These are phyloP conservation scores for Spirogloea muscicola DNA, from an alignment of 139 green algal genomes.

Conservation along the genomic window DNA sequence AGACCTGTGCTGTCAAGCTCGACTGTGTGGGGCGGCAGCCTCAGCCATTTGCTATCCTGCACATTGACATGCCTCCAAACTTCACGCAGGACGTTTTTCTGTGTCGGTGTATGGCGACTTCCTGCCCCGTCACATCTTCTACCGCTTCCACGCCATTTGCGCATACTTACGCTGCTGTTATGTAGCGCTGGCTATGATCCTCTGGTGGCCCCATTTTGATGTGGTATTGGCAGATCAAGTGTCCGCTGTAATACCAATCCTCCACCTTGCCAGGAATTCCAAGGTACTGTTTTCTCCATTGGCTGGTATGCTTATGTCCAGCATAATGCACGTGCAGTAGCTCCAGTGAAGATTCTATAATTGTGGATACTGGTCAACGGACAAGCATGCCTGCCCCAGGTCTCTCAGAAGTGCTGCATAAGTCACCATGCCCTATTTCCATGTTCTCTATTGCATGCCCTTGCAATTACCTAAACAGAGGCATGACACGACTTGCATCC, in stretches of 20 bases:
- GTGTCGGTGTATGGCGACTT: slow-evolving; percentile 74
- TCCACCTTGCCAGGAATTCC: slow-evolving; percentile 2
- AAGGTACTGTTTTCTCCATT: slow-evolving; percentile 4
- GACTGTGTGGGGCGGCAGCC: background rate
- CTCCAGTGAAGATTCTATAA: background rate
- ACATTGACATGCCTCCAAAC: too few relatives aligned
- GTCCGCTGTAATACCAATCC: slow-evolving; percentile 34
- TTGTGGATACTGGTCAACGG: background rate
- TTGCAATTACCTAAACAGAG: background rate
- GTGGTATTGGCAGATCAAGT: slow-evolving; percentile 80
- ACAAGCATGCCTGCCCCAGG: background rate
- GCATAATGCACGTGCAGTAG: slow-evolving; percentile 38
- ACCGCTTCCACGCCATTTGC: slow-evolving; percentile 71
- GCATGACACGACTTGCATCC: too few relatives aligned
- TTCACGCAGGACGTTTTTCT: slow-evolving; percentile 65
- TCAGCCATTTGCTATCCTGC: background rate
- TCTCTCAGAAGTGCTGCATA: background rate
- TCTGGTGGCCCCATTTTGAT: slow-evolving; percentile 63
- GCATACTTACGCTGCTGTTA: slow-evolving; percentile 79
- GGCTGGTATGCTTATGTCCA: slow-evolving; percentile 56
- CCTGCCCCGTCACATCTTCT: slow-evolving; percentile 75
- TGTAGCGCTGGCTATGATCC: slow-evolving; percentile 61
- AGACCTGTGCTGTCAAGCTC: background rate
- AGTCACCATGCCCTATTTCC: slow-evolving; percentile 65
- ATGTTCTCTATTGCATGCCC: slow-evolving; percentile 45